Base-by-base conservation (phyloP, 352 stramenopile species). In the Pythium angustatum region DNA sequence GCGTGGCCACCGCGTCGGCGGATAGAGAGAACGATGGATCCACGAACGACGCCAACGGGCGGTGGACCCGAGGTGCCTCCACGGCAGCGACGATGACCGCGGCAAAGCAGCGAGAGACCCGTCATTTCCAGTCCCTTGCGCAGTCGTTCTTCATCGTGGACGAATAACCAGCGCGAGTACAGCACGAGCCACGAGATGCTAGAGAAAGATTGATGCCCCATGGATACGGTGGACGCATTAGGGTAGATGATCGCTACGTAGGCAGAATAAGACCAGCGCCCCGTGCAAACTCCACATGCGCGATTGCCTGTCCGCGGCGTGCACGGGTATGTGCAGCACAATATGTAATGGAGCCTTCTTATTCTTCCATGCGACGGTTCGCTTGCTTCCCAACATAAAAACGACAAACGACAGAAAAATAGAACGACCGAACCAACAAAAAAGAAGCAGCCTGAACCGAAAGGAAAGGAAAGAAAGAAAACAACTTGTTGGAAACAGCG, bases 71-170 rank as follows among this genome's bases (percentile, higher is more conserved):
- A 49, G 36, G 50, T 22, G 47, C 47, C 12, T 27, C n/a, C 26
- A 17, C 26, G 19, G 30, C 3, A 10, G 36, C 38, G 19, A 38
- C 9, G 22, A 21, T 43, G 27, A 51, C n/a, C 17, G 10, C 38
- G 3, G 10, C 22, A 6, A 33, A n/a, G 17, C 3, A 14, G 6
- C 14, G 30, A 19, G 30, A 51, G 22, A 34, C 27, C 9, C 24
- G 28, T 40, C 43, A 67, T 49, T 60, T 69, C 55, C 30, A 45
- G 30, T 50, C 47, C 0, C 51, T 64, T 12, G 26, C 41, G 7
- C 54, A 64, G 48, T 69, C 62, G 28, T 68, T 68, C 47, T 68
- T 68, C 22, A 51, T 68, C 17, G 43, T 62, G 28, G 33, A 54
- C 36, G 45, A 12, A 61, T 28, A 19, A 10, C 2, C 9, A 21